These are phyloP conservation scores for Paspalum notatum DNA, from an alignment of 176 grass and related monocot species.

Conservation along the genomic window DNA sequence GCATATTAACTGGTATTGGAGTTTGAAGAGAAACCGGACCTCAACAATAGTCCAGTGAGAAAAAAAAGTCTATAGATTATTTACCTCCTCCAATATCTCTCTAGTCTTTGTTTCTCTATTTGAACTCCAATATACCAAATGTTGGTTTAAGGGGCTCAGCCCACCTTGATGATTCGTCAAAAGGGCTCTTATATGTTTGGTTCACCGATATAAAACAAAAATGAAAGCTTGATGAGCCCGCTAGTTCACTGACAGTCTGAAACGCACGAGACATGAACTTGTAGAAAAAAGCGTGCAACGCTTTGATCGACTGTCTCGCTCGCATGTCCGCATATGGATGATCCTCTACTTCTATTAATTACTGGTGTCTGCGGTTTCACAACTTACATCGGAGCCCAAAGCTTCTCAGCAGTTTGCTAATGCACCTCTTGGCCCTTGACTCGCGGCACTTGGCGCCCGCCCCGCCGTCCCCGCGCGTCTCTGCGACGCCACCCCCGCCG, in stretches of 20 bases:
- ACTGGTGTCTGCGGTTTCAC: neutral
- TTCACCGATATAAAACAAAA: neutral
- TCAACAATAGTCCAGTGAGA: too few species aligned
- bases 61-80: too few species aligned
- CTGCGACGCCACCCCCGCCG: neutral
- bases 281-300: neutral
- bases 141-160: too few species aligned
- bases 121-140: too few species aligned
- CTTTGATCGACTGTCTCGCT: neutral
- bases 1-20: too few species aligned
- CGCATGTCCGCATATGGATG: neutral
- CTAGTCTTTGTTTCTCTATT: too few species aligned
- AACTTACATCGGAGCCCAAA: constrained; percentile 32
- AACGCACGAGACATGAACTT: neutral
- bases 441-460: neutral
- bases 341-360: neutral
- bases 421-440: constrained; percentile 27
- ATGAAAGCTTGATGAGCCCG: neutral
- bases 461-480: neutral
- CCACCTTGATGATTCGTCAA: too few species aligned
- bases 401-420: constrained; percentile 42
- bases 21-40: too few species aligned
- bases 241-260: neutral
- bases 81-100: too few species aligned
- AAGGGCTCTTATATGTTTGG: too few species aligned